Conservation (phyloP, 306 rosid species). For the Lathyrus tuberosus region DNA sequence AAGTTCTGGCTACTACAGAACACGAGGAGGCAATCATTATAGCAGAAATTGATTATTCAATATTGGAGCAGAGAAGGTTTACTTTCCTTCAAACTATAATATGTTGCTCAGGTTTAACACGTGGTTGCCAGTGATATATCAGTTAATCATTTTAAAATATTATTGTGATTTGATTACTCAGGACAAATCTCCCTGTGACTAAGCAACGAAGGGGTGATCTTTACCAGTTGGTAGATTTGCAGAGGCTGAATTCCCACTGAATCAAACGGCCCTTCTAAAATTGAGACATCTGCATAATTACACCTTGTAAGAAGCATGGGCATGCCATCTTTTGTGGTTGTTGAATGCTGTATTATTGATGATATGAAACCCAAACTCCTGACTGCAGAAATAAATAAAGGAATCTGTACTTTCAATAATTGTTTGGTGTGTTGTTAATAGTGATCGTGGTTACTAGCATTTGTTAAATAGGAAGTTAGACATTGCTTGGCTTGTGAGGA, state of each 20-base stretch:
- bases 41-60: constrained; percentile 79
- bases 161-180: constrained; percentile 44
- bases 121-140: constrained; percentile 1
- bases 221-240: constrained; percentile 88
- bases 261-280: constrained; percentile 4
- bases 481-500: not conserved
- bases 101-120: constrained; percentile 21
- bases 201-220: constrained; percentile 96
- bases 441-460: not conserved
- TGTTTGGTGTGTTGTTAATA: constrained; percentile 26
- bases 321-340: constrained; percentile 14
- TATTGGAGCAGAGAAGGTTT: constrained; percentile 77
- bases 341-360: constrained; percentile 29
- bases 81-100: constrained; percentile 27
- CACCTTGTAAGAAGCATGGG: constrained; percentile 4
- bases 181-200: constrained; percentile 78
- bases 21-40: constrained; percentile 88
- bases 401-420: constrained; percentile 3
- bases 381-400: constrained; percentile 32
- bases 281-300: constrained; percentile 13
- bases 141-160: not conserved
- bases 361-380: constrained; percentile 20
- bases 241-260: constrained; percentile 71
- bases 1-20: constrained; percentile 89
- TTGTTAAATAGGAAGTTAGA: not conserved